phyloP scores from a whole-genome alignment of 208 protist genomes.

The Leishmania aethiopica region DNA sequence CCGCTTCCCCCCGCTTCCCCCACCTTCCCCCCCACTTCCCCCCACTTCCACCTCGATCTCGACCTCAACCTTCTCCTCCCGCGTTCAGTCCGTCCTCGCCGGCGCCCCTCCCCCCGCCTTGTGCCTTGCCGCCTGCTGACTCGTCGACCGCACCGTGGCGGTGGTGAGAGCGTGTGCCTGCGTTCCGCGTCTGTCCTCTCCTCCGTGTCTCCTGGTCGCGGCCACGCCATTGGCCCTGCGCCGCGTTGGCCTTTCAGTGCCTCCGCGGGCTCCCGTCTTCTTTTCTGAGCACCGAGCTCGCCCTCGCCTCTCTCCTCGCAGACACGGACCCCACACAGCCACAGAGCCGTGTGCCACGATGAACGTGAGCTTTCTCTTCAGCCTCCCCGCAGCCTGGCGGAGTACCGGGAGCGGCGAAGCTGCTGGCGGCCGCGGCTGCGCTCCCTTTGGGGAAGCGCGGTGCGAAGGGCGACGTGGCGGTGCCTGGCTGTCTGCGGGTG shows the following conservation, averaged over 20 bases:
- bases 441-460: background rate
- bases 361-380: conserved; percentile 29
- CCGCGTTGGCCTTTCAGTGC: background rate
- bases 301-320: background rate
- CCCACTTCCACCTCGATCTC: too few relatives aligned
- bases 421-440: conserved; percentile 21
- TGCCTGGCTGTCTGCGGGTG: conserved; percentile 29
- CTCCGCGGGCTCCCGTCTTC: background rate
- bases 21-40: too few relatives aligned
- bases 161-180: too few relatives aligned
- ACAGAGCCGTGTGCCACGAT: background rate
- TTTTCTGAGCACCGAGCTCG: background rate
- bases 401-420: conserved; percentile 18
- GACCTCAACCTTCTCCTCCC: too few relatives aligned
- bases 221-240: background rate
- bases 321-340: background rate
- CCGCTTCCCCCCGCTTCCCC: too few relatives aligned
- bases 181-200: too few relatives aligned
- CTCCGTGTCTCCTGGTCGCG: too few relatives aligned
- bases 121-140: too few relatives aligned
- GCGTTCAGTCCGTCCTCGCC: too few relatives aligned
- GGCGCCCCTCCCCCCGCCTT: too few relatives aligned
- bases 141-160: too few relatives aligned
- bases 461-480: background rate
- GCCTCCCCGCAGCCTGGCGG: conserved; percentile 15